A percentile compares a stretch with the other conserved stretches of the same genome.
Conservation (phyloP, 345 rosid species). For the Carallia brachiata region DNA sequence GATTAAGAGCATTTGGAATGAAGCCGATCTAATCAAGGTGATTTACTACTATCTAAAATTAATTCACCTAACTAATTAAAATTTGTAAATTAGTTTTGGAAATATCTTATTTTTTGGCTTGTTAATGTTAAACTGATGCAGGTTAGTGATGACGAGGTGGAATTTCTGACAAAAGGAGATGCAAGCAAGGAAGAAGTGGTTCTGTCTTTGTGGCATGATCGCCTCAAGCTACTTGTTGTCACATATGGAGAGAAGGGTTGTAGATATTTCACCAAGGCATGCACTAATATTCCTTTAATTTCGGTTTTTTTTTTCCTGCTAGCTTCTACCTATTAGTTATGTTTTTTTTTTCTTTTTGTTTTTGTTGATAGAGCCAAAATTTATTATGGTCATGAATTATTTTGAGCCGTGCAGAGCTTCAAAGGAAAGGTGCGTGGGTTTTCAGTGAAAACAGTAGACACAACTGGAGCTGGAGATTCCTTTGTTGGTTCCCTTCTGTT, state of each 20-base stretch:
- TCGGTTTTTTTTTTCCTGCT: background rate
- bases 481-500: constrained; percentile 55
- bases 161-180: constrained; percentile 47
- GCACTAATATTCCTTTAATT: background rate
- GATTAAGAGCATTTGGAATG: constrained; percentile 61
- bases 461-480: constrained; percentile 75
- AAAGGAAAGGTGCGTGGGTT: constrained; percentile 48
- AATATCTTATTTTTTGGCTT: too few species aligned
- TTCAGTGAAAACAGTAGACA: constrained; percentile 52
- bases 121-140: constrained; percentile 5
- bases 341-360: background rate
- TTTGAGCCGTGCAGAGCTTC: constrained; percentile 33
- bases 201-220: constrained; percentile 49
- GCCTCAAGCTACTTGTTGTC: constrained; percentile 56
- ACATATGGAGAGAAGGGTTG: constrained; percentile 71
- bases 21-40: constrained; percentile 64
- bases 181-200: constrained; percentile 55
- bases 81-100: background rate
- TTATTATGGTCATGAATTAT: background rate
- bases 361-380: background rate
- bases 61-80: too few species aligned
- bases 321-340: background rate
- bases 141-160: constrained; percentile 66
- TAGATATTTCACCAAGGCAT: constrained; percentile 58
- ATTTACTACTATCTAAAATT: background rate